phyloP scores from a whole-genome alignment of 805 yeast species.

The Saturnispora hagleri region DNA sequence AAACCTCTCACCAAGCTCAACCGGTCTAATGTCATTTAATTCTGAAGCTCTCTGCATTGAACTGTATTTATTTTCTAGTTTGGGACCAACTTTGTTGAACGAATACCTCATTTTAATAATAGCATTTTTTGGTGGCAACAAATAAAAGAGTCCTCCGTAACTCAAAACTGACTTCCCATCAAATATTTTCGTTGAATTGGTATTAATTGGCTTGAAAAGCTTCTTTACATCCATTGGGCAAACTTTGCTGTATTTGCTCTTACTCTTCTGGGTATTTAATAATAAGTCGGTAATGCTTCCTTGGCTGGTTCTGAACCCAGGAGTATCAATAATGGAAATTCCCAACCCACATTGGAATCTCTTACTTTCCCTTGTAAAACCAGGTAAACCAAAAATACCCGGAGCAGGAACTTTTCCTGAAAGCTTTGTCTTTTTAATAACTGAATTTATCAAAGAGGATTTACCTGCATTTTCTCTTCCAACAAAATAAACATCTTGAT shows the following conservation, averaged over 20 bases:
- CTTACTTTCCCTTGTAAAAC: conserved; percentile 53
- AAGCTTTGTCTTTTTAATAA: conserved; percentile 18
- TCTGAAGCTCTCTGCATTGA: conserved; percentile 27
- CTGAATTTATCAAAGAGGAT: conserved; percentile 45
- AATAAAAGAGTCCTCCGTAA: conserved; percentile 53
- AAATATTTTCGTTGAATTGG: conserved; percentile 11
- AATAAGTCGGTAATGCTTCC: conserved; percentile 21
- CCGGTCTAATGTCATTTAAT: conserved; percentile 18
- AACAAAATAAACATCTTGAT: conserved; percentile 37
- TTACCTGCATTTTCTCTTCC: conserved; percentile 70
- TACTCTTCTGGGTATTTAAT: conserved; percentile 6
- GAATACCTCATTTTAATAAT: conserved; percentile 35
- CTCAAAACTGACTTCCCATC: conserved; percentile 26
- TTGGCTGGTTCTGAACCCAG: conserved; percentile 30
- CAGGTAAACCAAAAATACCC: conserved; percentile 49
- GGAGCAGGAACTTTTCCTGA: conserved; percentile 25
- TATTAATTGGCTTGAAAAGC: neutral
- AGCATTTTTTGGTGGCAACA: conserved; percentile 44
- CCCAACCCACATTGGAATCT: conserved; percentile 21
- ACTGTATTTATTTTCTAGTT: conserved; percentile 29
- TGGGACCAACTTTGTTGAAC: conserved; percentile 32
- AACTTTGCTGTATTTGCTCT: neutral
- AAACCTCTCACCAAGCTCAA: conserved; percentile 19
- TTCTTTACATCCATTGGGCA: conserved; percentile 2
- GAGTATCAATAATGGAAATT: conserved; percentile 33